Evolutionary conservation across 2,329 filamentous ascomycete species (phyloP).

Genomic region (Colletotrichum liriopes): DNA sequence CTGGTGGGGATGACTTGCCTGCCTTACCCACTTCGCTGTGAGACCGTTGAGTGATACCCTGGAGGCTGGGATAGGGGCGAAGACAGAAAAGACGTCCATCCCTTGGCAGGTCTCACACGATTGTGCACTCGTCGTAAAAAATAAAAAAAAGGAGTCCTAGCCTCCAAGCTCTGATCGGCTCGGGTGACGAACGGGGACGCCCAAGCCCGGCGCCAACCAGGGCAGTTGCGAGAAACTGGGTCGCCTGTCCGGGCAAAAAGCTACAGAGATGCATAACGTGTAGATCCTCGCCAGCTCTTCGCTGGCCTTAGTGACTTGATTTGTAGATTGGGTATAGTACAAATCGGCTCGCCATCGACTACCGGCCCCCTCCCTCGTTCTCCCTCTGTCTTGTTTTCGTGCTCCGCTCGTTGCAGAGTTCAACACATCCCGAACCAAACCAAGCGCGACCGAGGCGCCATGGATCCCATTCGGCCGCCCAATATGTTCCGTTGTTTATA

Average conservation of each 20-base stretch:
- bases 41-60: conserved; percentile 3
- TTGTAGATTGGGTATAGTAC: conserved; percentile 33
- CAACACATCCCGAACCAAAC: conserved; percentile 20
- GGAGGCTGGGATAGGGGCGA: not conserved
- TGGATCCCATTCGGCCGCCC: conserved; percentile 27
- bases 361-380: conserved; percentile 2
- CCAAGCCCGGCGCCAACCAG: not conserved
- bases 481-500: conserved; percentile 40
- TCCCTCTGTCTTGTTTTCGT: conserved; percentile 9
- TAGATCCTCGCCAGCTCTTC: conserved; percentile 15
- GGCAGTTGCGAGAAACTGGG: not conserved
- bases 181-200: not conserved
- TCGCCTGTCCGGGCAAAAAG: not conserved
- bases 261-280: not conserved
- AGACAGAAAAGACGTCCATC: too few species aligned
- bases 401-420: conserved; percentile 17
- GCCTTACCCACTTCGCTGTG: not conserved
- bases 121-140: not conserved
- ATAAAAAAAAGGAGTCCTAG: not conserved
- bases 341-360: conserved; percentile 30
- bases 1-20: not conserved
- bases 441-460: conserved; percentile 16
- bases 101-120: too few species aligned
- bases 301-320: conserved; percentile 33
- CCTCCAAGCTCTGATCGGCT: too few species aligned